A percentile compares a stretch with the other conserved stretches of the same genome.
These are phyloP conservation scores for Rheum nobile DNA, from an alignment of 148 eudicot species.

Conservation along the genomic window DNA sequence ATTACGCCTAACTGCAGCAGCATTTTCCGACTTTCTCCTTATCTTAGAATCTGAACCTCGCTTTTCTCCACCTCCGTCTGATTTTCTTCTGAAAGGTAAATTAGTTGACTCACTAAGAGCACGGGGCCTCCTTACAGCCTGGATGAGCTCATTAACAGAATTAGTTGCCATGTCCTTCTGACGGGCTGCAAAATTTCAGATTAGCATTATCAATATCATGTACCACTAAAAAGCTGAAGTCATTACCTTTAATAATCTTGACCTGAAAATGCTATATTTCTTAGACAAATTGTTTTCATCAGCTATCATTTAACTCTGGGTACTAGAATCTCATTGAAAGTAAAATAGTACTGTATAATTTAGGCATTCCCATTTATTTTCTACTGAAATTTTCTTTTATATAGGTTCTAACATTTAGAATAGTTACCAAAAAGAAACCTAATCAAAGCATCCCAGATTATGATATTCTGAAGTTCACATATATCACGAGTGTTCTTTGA, in stretches of 20 bases:
- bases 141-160: conserved; percentile 79
- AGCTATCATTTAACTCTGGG: background rate
- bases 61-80: conserved; percentile 30
- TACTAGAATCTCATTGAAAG: background rate
- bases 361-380: background rate
- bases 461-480: background rate
- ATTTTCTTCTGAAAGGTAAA: conserved; percentile 46
- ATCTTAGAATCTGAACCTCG: conserved; percentile 25
- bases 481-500: background rate
- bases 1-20: conserved; percentile 43
- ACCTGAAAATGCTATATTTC: background rate
- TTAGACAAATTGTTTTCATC: background rate
- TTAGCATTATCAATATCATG: background rate
- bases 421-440: background rate
- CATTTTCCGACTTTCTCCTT: conserved; percentile 36
- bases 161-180: conserved; percentile 79
- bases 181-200: conserved; percentile 41
- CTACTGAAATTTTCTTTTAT: background rate
- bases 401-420: background rate
- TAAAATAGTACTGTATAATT: background rate
- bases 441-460: background rate
- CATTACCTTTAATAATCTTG: background rate
- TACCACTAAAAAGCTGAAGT: background rate
- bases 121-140: conserved; percentile 79
- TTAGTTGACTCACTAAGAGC: conserved; percentile 70